phyloP scores from a whole-genome alignment of 2,329 filamentous ascomycete species.

The Neofusicoccum umdonicola region DNA sequence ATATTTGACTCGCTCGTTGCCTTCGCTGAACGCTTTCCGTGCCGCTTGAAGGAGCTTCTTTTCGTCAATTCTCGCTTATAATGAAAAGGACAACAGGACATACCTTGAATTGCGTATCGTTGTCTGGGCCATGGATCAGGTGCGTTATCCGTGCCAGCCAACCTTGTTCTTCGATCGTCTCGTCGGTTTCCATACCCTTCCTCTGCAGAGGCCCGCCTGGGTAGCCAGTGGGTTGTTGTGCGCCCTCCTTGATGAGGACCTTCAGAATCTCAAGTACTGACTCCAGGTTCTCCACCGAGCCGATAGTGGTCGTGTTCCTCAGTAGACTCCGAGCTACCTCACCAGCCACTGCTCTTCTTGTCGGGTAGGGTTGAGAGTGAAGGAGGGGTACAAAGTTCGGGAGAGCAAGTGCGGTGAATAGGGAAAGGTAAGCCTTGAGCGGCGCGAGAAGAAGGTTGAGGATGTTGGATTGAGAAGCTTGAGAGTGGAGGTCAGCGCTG shows the following conservation, averaged over 20 bases:
- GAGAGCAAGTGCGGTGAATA: slow-evolving; percentile 93
- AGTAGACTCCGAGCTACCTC: slow-evolving; percentile 83
- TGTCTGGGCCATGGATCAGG: slow-evolving; percentile 76
- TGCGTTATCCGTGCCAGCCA: slow-evolving; percentile 94
- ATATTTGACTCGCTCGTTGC: slow-evolving; percentile 92
- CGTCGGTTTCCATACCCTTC: slow-evolving; percentile 82
- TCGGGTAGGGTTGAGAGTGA: slow-evolving; percentile 89
- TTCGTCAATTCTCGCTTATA: neutral
- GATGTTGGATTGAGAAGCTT: slow-evolving; percentile 81
- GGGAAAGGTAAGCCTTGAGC: slow-evolving; percentile 82
- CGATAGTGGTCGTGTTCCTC: slow-evolving; percentile 75
- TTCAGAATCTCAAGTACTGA: slow-evolving; percentile 85
- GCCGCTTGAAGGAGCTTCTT: slow-evolving; percentile 75
- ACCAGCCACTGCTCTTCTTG: slow-evolving; percentile 83
- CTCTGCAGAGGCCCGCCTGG: slow-evolving; percentile 73
- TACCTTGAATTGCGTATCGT: slow-evolving; percentile 87
- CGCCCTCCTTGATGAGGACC: slow-evolving; percentile 90
- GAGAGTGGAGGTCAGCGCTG: slow-evolving; percentile 90
- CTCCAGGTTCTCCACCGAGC: slow-evolving; percentile 75
- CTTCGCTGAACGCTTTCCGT: slow-evolving; percentile 82
- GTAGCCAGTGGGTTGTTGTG: slow-evolving; percentile 77
- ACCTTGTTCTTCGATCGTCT: slow-evolving; percentile 96
- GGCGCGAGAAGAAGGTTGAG: slow-evolving; percentile 88
- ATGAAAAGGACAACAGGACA: neutral
- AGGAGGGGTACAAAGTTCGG: slow-evolving; percentile 89